Evolutionary conservation across 106 monocot genomes (phyloP), one percentile per base, ranked within the genome.

Genomic region (Acanthochlamys bracteata): DNA sequence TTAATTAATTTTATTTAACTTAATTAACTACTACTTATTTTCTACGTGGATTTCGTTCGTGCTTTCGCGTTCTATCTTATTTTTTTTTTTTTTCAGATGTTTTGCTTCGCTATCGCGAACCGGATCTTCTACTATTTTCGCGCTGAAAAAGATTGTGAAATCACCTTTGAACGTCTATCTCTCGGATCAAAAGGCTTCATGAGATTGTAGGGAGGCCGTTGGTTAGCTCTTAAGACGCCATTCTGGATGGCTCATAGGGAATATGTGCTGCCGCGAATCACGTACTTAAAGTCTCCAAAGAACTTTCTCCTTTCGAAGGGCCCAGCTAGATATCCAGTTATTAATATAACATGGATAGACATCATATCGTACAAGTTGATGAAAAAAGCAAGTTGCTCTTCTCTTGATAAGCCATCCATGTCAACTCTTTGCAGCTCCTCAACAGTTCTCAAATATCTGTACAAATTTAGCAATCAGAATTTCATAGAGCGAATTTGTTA

Each of bases 321-420:
- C 58, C 82, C 68, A 72, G 51, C 56, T 60, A 89, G 93, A 75
- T 77, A 68, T 66, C 93, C 81, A 78, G 72, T 84, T 2, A 72
- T 66, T 41, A 85, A 62, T 71, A 84, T 82, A 25, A 83, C 89
- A 86, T 94, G 89, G 27, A 94, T 84, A 10, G 77, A 80, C 93
- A 94, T 94, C 89, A 89, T 94, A 56, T 94, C 89, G 46, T 94
- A 82, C 11, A 94, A 70, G 73, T 94, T 94, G 60, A 94, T 86
- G 58, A 94, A 94, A 60, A 94, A 94, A 33, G 93, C 78, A 45
- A 94, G 86, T 45, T 84, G 89, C 60, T 94, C 93, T 76, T 94
- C 93, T 52, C 86, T 86, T 19, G 89, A 79, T 41, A 86, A 62
- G 19, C 59, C 67, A 25, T 81, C 74, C 60, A 86, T 63, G 11